phyloP scores from a whole-genome alignment of 1,284 basidiomycete genomes.

The Erythrobasidium hasegawianum region DNA sequence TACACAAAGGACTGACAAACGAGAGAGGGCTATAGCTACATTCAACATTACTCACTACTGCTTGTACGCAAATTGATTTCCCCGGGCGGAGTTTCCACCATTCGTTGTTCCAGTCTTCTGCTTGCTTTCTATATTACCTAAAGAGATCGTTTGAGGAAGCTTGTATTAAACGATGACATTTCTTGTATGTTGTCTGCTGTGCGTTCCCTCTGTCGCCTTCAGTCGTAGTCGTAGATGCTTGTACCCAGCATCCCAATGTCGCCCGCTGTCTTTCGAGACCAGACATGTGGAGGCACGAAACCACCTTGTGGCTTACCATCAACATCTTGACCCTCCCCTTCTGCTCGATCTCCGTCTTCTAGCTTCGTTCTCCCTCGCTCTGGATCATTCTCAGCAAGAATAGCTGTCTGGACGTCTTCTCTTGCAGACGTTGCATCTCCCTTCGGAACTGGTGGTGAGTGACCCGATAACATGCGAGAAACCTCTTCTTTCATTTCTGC shows the following conservation, averaged over 20 bases:
- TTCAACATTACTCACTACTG: no score
- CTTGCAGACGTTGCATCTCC: background rate
- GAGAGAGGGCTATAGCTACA: no score
- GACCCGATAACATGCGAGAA: background rate
- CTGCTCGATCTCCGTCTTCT: background rate
- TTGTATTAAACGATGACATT: no score
- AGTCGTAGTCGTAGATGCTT: background rate
- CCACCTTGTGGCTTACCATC: background rate
- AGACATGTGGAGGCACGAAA: conserved; percentile 1
- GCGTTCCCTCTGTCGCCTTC: no score
- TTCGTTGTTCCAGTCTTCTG: no score
- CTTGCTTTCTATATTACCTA: no score
- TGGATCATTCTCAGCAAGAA: background rate
- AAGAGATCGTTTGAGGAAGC: no score
- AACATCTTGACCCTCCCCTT: no score
- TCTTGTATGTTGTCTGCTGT: no score
- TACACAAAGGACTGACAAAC: no score
- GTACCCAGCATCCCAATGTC: background rate
- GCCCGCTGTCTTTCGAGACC: conserved; percentile 1
- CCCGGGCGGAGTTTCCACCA: no score
- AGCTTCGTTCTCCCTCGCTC: background rate
- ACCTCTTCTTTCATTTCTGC: background rate
- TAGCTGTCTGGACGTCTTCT: background rate
- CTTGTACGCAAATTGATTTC: no score
- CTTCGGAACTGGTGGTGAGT: conserved; percentile 1